Evolutionary conservation across 192 early-diverging fungal genomes (phyloP), one percentile per base, ranked within the genome.

Genomic region (Funneliformis geosporum): DNA sequence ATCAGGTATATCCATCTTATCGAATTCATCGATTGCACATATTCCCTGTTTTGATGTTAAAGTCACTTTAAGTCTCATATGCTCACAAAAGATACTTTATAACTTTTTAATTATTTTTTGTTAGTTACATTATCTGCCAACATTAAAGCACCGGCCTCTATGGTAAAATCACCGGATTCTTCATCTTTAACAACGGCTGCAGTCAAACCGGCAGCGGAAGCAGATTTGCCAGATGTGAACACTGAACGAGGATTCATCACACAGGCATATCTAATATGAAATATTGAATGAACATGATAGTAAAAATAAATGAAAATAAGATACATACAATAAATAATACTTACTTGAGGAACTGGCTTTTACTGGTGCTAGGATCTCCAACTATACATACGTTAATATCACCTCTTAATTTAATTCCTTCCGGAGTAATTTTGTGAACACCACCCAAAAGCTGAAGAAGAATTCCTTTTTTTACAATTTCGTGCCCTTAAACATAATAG

Each of bases 321-420:
- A 69, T 68, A 42, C 3, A 18, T 5, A 25, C 8, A 43, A 43
- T 10, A 42, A 10, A n/a, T 42, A 21, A 28, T 61, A 81, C 82
- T 80, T 86, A 95, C 92, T 95, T 96, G n/a, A 96, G 85, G 81
- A 96, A 96, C 83, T 99, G 98, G 80, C 92, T 94, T 82, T 99
- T 99, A 78, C 95, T 93, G 23, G 96, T 98, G 74, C 91, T 91
- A 25, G 97, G 98, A 81, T 99, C 98, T 40, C 98, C 97, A 33
- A 98, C 96, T 74, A 99, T 89, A 76, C 96, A 98, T 12, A 99
- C 96, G 78, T 99, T 99, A 62, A 99, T 95, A 84, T 99, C 98
- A 71, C 98, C 98, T 84, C 98, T 93, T 21, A 98, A 87, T 82
- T 95, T 89, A 83, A 98, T 98, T 9, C 96, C 95, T 86, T 98